Base-by-base conservation (phyloP, 768 basidiomycete genomes). In the Rhizopogon roseolus region DNA sequence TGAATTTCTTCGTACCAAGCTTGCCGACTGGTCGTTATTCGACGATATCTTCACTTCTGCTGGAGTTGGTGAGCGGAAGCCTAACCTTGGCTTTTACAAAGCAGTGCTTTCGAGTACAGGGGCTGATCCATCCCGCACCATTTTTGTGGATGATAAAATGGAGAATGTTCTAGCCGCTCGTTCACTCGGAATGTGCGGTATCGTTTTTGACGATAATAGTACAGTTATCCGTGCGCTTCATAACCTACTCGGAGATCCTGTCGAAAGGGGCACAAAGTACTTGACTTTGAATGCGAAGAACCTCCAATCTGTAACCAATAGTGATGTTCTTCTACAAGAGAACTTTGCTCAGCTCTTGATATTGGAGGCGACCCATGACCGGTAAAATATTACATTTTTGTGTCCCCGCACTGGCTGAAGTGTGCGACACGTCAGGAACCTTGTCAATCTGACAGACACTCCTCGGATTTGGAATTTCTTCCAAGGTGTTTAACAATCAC, bases 341-440 rank as follows among this genome's bases (percentile, higher is more conserved):
- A 83, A 84, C 58, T 83, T 83, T 53, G 74, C 81, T 4, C 81
- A 84, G 57, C 72, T 85, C 6, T 67, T 85, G 6, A 80, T 84
- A 39, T 64, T 81, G 13, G 83, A 85, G 52, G 68, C 73, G 1
- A 83, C 80, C 1, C 58, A 65, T 8, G 70, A 82, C 59, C 62
- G 57, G 80, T 79, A 55, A 49, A 70, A 58, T 36, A 40, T 10
- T 32, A 32, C 9, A 10, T 5, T 36, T 16, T 44, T 46, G 28
- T 50, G 54, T 17, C 17, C 57, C 42, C 32, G 29, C 43, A 42
- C 16, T 29, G 28, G 36, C 34, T 36, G 11, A 36, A 11, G 17
- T 42, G 36, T 29, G 57, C 25, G 2, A 34, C 6, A 37, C 34
- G 50, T 13, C 52, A 82, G 80, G 41, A 62, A 64, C 17, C 69